Percentiles rank a stretch among this genome's conserved stretches.
phyloP scores from a whole-genome alignment of 1,284 basidiomycete species.

The Malassezia dermatis region DNA sequence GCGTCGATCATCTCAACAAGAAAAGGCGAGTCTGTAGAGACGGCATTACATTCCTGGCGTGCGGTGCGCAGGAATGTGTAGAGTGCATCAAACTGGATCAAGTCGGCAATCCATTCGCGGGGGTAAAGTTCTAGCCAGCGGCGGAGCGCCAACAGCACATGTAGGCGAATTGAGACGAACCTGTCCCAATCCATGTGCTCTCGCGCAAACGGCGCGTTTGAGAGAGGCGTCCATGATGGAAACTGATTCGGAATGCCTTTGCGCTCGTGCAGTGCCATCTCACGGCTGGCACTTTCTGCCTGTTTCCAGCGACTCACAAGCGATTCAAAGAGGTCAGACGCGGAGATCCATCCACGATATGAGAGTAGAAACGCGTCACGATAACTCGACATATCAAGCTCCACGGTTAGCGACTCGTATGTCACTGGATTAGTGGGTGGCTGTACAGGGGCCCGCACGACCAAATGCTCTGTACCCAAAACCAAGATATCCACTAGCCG shows the following conservation, averaged over 20 bases:
- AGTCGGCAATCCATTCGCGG: conserved; percentile 39
- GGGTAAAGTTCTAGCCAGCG: conserved; percentile 37
- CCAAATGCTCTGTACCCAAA: conserved; percentile 38
- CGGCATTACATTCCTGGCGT: conserved; percentile 25
- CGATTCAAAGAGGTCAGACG: conserved; percentile 36
- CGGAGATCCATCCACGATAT: conserved; percentile 29
- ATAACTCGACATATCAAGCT: conserved; percentile 31
- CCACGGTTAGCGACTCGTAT: conserved; percentile 22
- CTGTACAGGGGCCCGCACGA: conserved; percentile 16
- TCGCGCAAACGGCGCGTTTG: conserved; percentile 14
- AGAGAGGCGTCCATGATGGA: conserved; percentile 34
- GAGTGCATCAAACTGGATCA: conserved; percentile 28
- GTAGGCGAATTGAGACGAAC: conserved; percentile 30
- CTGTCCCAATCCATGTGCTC: conserved; percentile 38
- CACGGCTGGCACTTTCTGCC: conserved; percentile 37
- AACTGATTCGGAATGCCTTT: conserved; percentile 32
- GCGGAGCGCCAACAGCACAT: conserved; percentile 28
- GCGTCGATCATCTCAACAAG: background rate
- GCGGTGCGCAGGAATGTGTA: conserved; percentile 24
- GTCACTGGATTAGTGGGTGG: background rate
- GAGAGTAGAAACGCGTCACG: conserved; percentile 38
- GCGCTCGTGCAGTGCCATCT: conserved; percentile 27
- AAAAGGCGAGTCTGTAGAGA: conserved; percentile 20
- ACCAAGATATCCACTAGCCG: conserved; percentile 40
- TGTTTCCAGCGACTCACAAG: conserved; percentile 34